Evolutionary conservation across 129 eudicot species (phyloP), one percentile per base, ranked within the genome.

Genomic region (Saussurea involucrata): DNA sequence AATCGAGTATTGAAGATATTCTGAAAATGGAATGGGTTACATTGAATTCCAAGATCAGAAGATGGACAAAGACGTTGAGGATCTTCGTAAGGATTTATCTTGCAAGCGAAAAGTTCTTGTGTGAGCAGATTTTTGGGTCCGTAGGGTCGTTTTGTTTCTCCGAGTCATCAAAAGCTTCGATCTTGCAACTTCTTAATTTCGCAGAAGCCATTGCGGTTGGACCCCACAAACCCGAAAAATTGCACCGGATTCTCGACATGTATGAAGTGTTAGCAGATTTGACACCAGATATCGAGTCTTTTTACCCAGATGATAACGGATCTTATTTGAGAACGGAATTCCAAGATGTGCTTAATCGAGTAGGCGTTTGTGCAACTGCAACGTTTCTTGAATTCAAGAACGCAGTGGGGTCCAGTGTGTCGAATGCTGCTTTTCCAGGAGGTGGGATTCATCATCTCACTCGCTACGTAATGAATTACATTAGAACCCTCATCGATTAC

Each of bases 381-480:
- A 92, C 96, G 0, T 95, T 95, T 34, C 86, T 92, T 21, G 96
- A 92, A 60, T 92, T 95, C 40, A 87, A 89, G 83, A 89, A 82
- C 8, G 88, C 88, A 3, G 97, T 95, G 25, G 89, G 88, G 0
- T 66, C 90, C 10, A 88, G 86, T 20, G 79, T 83, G n/a, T 88
- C 98, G 10, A 69, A 89, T 4, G 85, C 74, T 2, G 79, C 98
- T 34, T 90, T 91, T 32, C 89, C 94, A 0, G 97, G 97, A 11
- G 98, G 98, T 34, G 97, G 97, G 40, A 83, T 86, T 74, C 98
- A 95, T 76, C 97, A 86, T 69, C 86, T 95, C 53, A 92, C 98
- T 4, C 78, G 94, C 1, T 95, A 90, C 24, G 98, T 95, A n/a
- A 88, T 95, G 97, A 92, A 95, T 58, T 91, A 95, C 88, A 66